Evolutionary conservation across 768 basidiomycete genomes (phyloP), one percentile per base, ranked within the genome.

Genomic region (Paxillus ammoniavirescens): DNA sequence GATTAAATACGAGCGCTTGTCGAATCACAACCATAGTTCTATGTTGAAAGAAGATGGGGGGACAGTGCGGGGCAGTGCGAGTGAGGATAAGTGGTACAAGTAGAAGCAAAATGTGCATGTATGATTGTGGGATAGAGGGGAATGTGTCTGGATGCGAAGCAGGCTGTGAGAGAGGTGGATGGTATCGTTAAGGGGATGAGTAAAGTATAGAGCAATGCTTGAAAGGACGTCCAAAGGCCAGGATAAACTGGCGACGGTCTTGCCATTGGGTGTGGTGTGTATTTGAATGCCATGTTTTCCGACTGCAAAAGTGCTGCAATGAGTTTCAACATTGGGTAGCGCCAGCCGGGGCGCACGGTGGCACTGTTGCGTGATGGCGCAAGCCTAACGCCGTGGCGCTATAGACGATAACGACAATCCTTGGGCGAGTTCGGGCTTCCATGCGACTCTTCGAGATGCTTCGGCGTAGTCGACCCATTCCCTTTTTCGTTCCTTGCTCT

Each of bases 391-490:
- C 57, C 68, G 63, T 37, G 84, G 77, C 37, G 88, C 88, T 55
- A 91, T 71, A 10, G 89, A 83, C 30, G 84, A 91, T 30, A 87
- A 76, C 61, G 78, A 77, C 49, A 93, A 77, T 47, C 84, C 91
- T 67, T 89, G 86, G 8, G 83, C 82, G 42, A 93, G 79, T 73
- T 93, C 91, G n/a, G 80, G 73, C 68, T 93, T 93, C 91, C 91
- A 93, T 55, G 84, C 79, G 38, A 93, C 67, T 61, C 91, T 76
- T 63, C 77, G 73, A 58, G 82, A 72, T 14, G 91, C 91, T 73
- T 93, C 91, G 42, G 84, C 82, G 63, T 86, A 91, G 71, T 92
- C 90, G 61, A 93, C 90, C 90, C 89, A 92, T 74, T 93, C 91
- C 62, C 91, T 75, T 68, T 76, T 78, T 56, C 91, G 83, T 74